Percentiles rank a stretch among this genome's conserved stretches.
phyloP scores from a whole-genome alignment of 2,329 filamentous ascomycete species.

The Phoma herbarum region DNA sequence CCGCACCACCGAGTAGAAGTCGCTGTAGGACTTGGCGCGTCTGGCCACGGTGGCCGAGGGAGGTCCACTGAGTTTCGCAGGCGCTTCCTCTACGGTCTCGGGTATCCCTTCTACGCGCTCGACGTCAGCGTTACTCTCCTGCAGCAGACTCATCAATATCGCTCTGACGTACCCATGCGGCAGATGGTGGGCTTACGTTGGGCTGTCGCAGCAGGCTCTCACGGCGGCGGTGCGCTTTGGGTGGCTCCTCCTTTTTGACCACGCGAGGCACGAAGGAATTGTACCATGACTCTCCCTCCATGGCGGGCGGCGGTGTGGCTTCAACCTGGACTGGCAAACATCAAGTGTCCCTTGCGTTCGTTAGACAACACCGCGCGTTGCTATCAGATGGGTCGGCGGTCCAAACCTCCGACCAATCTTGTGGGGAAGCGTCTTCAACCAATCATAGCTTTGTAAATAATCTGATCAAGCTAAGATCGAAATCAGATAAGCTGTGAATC shows the following conservation, averaged over 20 bases:
- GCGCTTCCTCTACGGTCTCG: constrained; percentile 65
- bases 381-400: constrained; percentile 18
- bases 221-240: constrained; percentile 67
- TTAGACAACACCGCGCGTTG: constrained; percentile 12
- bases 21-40: constrained; percentile 79
- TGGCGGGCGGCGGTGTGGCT: constrained; percentile 47
- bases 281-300: constrained; percentile 84
- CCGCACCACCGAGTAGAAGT: constrained; percentile 73
- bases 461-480: background rate
- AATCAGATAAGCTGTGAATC: constrained; percentile 20
- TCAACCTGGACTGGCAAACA: constrained; percentile 17
- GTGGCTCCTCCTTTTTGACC: constrained; percentile 58
- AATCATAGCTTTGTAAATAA: constrained; percentile 1
- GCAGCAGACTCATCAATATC: constrained; percentile 53
- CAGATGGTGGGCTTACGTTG: constrained; percentile 55
- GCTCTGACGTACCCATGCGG: constrained; percentile 40
- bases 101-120: constrained; percentile 65
- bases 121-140: constrained; percentile 65
- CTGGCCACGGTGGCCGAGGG: constrained; percentile 71
- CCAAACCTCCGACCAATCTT: constrained; percentile 1
- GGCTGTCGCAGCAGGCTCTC: constrained; percentile 71
- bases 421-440: background rate
- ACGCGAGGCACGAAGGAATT: constrained; percentile 73
- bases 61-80: constrained; percentile 64
- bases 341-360: constrained; percentile 14